Conservation (phyloP, 768 basidiomycete genomes). For the Rhodotorula kratochvilovae region DNA sequence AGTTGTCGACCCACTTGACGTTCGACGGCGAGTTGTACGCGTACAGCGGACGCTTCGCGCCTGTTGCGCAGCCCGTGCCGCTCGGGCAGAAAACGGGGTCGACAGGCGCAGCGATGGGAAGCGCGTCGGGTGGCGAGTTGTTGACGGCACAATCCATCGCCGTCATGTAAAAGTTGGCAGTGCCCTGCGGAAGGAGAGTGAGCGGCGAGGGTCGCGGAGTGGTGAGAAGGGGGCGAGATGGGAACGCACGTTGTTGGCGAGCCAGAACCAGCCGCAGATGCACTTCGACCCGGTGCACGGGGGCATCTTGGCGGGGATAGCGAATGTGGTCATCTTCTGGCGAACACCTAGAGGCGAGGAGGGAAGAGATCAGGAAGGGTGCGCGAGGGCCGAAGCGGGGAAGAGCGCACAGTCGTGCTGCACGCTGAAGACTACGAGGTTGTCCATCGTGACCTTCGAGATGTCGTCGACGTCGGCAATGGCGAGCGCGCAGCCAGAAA, state of each 20-base stretch:
- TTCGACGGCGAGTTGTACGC: conserved; percentile 31
- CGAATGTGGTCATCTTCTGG: conserved; percentile 40
- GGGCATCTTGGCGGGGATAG: conserved; percentile 44
- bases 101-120: conserved; percentile 15
- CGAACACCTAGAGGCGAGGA: conserved; percentile 16
- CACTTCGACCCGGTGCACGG: conserved; percentile 45
- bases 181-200: background rate
- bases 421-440: conserved; percentile 43
- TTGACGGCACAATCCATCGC: conserved; percentile 32
- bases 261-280: conserved; percentile 43
- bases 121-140: conserved; percentile 10
- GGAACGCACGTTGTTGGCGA: conserved; percentile 20
- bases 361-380: background rate
- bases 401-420: conserved; percentile 38
- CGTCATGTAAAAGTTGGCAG: conserved; percentile 36
- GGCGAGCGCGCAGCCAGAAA: conserved; percentile 36
- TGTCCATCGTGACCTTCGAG: conserved; percentile 41
- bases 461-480: conserved; percentile 38
- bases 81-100: conserved; percentile 30
- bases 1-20: conserved; percentile 20
- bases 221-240: background rate
- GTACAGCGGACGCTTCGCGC: conserved; percentile 35
- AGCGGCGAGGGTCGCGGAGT: background rate
- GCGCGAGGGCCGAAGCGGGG: no score
- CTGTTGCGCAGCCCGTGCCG: background rate